Percentiles rank a stretch among this genome's conserved stretches.
These are phyloP conservation scores for Thozetella sp. DNA, from an alignment of 495 filamentous ascomycete species.

Conservation along the genomic window DNA sequence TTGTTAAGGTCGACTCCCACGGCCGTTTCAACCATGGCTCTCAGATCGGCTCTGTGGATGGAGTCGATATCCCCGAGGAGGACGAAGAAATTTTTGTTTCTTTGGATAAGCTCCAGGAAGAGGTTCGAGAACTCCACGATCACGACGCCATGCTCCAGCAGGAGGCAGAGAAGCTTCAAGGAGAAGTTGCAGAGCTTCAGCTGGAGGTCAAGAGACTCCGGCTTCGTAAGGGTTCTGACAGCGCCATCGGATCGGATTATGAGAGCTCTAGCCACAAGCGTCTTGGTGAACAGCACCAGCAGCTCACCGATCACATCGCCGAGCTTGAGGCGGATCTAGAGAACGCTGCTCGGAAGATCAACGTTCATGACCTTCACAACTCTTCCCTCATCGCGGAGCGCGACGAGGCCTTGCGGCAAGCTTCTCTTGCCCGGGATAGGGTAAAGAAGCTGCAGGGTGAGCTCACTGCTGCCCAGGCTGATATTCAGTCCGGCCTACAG, in stretches of 20 bases:
- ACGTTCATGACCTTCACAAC: constrained; percentile 45
- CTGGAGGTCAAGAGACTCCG: constrained; percentile 38
- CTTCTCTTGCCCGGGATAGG: constrained; percentile 38
- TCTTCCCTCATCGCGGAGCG: constrained; percentile 44
- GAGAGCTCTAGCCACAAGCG: constrained; percentile 39
- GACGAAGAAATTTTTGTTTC: constrained; percentile 53
- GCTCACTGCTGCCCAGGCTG: constrained; percentile 34
- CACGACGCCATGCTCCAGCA: constrained; percentile 49
- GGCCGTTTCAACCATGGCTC: constrained; percentile 20
- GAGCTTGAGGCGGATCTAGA: constrained; percentile 41
- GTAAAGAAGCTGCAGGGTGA: constrained; percentile 44
- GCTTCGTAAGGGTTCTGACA: constrained; percentile 35
- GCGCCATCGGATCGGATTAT: constrained; percentile 47
- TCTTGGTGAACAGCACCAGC: constrained; percentile 26
- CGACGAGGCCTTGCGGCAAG: constrained; percentile 44
- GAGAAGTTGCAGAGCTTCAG: constrained; percentile 43
- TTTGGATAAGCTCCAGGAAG: constrained; percentile 56
- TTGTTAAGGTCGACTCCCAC: constrained; percentile 32
- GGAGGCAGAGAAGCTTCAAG: constrained; percentile 47
- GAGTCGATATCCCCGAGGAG: constrained; percentile 38
- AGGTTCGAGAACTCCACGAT: constrained; percentile 48
- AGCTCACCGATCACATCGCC: constrained; percentile 43
- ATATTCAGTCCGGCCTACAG: constrained; percentile 31
- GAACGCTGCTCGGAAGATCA: constrained; percentile 44
- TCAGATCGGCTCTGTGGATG: constrained; percentile 36